phyloP scores from a whole-genome alignment of 768 basidiomycete species.

The Suillus plorans region DNA sequence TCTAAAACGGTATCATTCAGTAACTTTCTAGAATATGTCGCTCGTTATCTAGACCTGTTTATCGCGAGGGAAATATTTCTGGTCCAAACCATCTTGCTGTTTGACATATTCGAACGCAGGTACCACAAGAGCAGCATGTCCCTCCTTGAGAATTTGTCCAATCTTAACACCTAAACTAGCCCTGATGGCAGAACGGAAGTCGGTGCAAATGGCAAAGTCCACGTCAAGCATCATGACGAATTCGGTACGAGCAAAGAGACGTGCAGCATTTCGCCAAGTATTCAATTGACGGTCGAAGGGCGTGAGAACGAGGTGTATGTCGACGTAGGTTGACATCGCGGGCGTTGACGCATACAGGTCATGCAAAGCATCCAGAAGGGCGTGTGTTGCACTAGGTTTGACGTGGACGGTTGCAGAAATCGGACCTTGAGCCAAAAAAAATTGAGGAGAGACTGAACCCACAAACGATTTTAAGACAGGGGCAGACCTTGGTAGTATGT shows the following conservation, averaged over 20 bases:
- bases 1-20: conserved; percentile 28
- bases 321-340: conserved; percentile 67
- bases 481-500: conserved; percentile 70
- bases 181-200: conserved; percentile 63
- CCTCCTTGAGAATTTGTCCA: conserved; percentile 48
- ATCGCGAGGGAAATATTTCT: conserved; percentile 58
- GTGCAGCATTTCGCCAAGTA: conserved; percentile 84
- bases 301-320: conserved; percentile 85
- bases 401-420: conserved; percentile 84
- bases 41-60: conserved; percentile 51
- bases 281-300: conserved; percentile 84
- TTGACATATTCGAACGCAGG: conserved; percentile 85
- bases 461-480: neutral
- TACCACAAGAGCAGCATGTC: conserved; percentile 71
- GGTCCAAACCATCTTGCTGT: conserved; percentile 62
- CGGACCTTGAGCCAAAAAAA: conserved; percentile 52
- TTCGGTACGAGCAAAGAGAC: conserved; percentile 79
- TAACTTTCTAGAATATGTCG: neutral
- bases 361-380: conserved; percentile 61
- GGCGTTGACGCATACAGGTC: conserved; percentile 65
- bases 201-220: conserved; percentile 83
- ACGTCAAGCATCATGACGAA: conserved; percentile 91
- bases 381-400: conserved; percentile 38
- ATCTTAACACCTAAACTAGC: conserved; percentile 35
- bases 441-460: neutral